phyloP scores from a whole-genome alignment of 306 rosid species.

The Vigna trinervia region DNA sequence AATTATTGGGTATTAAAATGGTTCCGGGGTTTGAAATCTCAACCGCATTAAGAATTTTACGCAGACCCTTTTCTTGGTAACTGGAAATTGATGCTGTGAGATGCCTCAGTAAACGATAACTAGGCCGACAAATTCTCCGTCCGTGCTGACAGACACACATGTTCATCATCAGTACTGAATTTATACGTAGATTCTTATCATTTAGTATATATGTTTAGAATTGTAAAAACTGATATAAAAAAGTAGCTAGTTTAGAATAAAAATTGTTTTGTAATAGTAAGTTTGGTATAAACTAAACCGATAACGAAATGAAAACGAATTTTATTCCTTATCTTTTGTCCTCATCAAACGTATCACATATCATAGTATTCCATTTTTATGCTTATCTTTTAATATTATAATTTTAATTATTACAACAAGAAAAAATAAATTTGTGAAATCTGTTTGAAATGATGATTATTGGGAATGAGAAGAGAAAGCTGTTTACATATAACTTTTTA shows the following conservation, averaged over 20 bases:
- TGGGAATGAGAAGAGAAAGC: background rate
- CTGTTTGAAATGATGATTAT: background rate
- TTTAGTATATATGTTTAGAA: background rate
- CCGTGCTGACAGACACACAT: conserved; percentile 3
- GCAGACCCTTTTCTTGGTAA: conserved; percentile 12
- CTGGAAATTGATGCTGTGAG: conserved; percentile 36
- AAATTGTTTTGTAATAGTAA: background rate
- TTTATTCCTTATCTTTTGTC: no score
- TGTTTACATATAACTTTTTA: background rate
- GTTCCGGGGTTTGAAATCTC: background rate
- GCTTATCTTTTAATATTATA: no score
- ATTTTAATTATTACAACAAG: no score
- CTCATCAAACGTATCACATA: no score
- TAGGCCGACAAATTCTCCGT: background rate
- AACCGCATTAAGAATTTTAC: background rate
- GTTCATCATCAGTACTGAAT: background rate
- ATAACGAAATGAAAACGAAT: no score
- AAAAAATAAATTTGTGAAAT: no score
- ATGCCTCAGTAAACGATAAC: conserved; percentile 21
- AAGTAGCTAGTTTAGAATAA: background rate
- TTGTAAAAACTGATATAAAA: background rate
- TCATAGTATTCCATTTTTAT: no score
- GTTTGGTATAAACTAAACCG: no score
- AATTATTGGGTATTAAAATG: background rate
- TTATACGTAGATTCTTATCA: background rate